Evolutionary conservation across 495 filamentous ascomycete genomes (phyloP).

Genomic region (Trichoderma asperelloides): DNA sequence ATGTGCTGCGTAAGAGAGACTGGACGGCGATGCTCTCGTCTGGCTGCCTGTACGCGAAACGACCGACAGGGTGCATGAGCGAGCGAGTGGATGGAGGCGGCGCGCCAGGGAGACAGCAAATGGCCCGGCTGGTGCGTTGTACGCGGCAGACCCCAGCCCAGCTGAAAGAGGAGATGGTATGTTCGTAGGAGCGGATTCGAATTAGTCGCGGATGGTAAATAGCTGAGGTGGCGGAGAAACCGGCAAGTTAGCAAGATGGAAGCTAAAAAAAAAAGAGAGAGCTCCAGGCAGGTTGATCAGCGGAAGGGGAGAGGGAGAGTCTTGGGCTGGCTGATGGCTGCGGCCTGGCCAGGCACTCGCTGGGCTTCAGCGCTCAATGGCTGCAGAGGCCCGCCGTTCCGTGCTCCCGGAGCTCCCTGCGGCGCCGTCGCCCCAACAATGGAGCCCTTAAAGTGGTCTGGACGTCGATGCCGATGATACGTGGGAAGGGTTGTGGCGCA

Average conservation of each 20-base stretch:
- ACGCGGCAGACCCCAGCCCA: background rate
- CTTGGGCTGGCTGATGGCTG: background rate
- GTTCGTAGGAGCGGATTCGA: background rate
- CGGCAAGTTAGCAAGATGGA: background rate
- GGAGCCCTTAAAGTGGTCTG: slow-evolving; percentile 2
- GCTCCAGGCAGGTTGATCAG: background rate
- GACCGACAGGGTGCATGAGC: background rate
- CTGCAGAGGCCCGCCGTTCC: slow-evolving; percentile 1
- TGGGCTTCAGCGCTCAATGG: background rate
- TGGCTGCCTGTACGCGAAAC: background rate
- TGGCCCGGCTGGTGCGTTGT: background rate
- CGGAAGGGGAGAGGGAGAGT: background rate
- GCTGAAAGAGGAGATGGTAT: background rate
- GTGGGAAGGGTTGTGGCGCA: background rate
- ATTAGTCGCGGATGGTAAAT: background rate
- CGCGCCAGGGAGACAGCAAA: background rate
- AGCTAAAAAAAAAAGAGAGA: background rate
- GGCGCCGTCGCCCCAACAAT: background rate
- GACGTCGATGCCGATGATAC: background rate
- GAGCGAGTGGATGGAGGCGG: background rate
- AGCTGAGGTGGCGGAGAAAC: background rate
- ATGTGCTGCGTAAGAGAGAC: background rate
- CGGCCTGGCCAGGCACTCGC: background rate
- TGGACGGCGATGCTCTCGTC: background rate
- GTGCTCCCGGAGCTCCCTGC: slow-evolving; percentile 5